Conservation (phyloP, 805 yeast species). For the Priceomyces melissophilus region DNA sequence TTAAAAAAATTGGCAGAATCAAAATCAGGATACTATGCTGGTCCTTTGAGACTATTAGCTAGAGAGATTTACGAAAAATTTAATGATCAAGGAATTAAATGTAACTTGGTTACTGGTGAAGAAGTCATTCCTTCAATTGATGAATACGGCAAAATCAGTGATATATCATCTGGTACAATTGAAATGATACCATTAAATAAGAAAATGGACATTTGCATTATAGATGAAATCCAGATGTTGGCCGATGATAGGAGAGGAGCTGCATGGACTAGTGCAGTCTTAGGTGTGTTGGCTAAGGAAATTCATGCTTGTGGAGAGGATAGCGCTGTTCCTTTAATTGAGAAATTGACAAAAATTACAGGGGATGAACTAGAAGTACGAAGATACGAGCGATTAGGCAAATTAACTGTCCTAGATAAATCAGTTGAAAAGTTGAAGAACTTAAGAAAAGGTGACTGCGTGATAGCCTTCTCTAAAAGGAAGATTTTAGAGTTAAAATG, state of each 20-base stretch:
- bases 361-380: conserved; percentile 80
- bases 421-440: conserved; percentile 31
- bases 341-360: conserved; percentile 56
- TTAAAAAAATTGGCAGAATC: conserved; percentile 62
- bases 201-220: conserved; percentile 79
- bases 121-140: conserved; percentile 75
- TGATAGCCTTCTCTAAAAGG: conserved; percentile 80
- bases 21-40: conserved; percentile 84
- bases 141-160: conserved; percentile 67
- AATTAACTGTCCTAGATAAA: conserved; percentile 50
- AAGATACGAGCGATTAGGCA: conserved; percentile 71
- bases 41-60: conserved; percentile 87
- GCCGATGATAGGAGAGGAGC: conserved; percentile 76
- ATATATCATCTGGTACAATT: conserved; percentile 80
- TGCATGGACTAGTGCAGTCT: conserved; percentile 90
- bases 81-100: conserved; percentile 58
- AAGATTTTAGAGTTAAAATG: conserved; percentile 67
- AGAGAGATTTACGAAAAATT: conserved; percentile 87
- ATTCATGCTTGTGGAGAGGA: conserved; percentile 93
- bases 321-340: conserved; percentile 68
- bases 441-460: conserved; percentile 75
- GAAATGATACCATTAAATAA: conserved; percentile 81
- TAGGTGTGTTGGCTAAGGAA: conserved; percentile 83
- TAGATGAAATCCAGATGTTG: conserved; percentile 97
- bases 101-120: conserved; percentile 94